Base-by-base conservation (phyloP, 441 rosid genomes). In the Aquilaria agallochum region DNA sequence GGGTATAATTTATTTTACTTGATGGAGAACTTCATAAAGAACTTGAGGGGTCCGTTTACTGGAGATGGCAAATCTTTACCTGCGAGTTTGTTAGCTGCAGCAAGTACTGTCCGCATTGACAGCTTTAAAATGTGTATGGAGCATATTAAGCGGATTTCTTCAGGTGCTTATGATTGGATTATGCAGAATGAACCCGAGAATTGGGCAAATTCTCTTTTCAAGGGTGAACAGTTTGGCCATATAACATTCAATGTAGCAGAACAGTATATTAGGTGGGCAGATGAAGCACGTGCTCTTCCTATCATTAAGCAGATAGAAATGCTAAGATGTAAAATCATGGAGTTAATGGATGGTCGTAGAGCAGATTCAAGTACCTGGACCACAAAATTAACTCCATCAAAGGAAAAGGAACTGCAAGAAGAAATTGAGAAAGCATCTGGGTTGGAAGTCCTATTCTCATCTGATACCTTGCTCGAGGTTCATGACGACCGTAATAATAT, bases 381-480 rank as follows among this genome's bases (percentile, higher is more conserved):
- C 30, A 63, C 81, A 14, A 79, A 65, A 73, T 87, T 93, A 51
- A 80, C 84, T 67, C 98, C 98, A 12, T 78, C 85, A 1, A 86
- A 77, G 68, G 95, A 90, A 81, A 74, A 76, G 67, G 79, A 64
- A 65, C 60, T 93, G 31, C 74, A 52, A 53, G 95, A 90, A 64
- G 97, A 85, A 63, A 70, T 73, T 64, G 64, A 52, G 34, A 82
- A 74, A 71, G 89, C 95, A n/a, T 51, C 47, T 45, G 65, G 68
- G 57, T 66, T 86, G 15, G 83, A 76, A 75, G 97, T 88, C 45
- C 71, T 86, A 71, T 78, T 88, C 68, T 93, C 96, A 15, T 83
- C 97, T 9, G 96, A 86, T 68, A 84, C 84, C 1, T 75, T 93
- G 11, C 88, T 90, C 15, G 98, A 93, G 80, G 98, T 93, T 74